phyloP scores from a whole-genome alignment of 1,139 yeast genomes.

The Magnusiomyces magnusii region DNA sequence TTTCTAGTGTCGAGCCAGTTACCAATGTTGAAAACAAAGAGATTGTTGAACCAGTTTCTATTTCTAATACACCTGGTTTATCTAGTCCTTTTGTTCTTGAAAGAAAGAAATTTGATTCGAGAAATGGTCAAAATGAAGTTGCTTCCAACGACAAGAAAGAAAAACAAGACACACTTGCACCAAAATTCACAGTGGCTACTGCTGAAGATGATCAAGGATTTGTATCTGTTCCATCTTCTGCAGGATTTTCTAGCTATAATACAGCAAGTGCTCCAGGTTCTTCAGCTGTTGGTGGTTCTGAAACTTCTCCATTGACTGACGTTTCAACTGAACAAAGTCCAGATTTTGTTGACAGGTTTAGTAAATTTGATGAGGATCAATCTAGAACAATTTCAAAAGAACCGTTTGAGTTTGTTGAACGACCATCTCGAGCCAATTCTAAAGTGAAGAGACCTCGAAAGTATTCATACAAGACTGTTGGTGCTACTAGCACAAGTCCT shows the following conservation, averaged over 20 bases:
- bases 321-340: neutral
- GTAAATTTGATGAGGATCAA: neutral
- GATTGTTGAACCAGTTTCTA: neutral
- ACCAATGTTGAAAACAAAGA: neutral
- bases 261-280: neutral
- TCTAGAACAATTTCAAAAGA: neutral
- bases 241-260: neutral
- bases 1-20: neutral
- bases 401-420: neutral
- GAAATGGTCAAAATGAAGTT: neutral
- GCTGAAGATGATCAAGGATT: neutral
- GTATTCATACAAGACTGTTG: neutral
- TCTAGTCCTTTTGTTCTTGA: neutral
- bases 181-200: neutral
- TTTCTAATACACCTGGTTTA: neutral
- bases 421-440: neutral
- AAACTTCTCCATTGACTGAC: neutral
- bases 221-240: neutral
- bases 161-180: neutral
- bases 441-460: neutral
- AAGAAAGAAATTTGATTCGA: neutral
- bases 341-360: neutral
- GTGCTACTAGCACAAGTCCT: too few relatives aligned
- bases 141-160: neutral
- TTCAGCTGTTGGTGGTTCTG: neutral